A percentile compares a stretch with the other conserved stretches of the same genome.
Conservation (phyloP, 768 basidiomycete species). For the Termitomyces sp. region DNA sequence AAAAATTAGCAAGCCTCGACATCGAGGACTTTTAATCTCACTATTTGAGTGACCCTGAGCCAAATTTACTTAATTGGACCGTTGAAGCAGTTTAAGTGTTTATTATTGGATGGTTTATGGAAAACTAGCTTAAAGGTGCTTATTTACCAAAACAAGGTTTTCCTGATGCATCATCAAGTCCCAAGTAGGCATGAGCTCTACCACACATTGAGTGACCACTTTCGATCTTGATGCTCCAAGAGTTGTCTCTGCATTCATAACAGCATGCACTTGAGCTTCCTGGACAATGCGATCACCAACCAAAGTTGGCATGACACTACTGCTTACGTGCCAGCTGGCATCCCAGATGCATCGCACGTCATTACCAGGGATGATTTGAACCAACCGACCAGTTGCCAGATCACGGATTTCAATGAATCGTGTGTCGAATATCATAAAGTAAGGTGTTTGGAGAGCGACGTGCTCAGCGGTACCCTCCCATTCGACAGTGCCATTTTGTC, state of each 20-base stretch:
- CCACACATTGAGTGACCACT: constrained; percentile 68
- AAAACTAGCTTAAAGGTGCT: not conserved
- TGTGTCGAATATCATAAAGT: constrained; percentile 85
- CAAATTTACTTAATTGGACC: not conserved
- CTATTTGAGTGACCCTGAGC: not conserved
- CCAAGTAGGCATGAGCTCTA: constrained; percentile 78
- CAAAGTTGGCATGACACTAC: constrained; percentile 66
- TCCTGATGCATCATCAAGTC: no score
- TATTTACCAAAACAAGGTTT: not conserved
- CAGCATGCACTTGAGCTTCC: constrained; percentile 84
- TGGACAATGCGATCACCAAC: constrained; percentile 61
- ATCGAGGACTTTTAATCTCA: not conserved
- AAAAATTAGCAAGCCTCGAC: no score
- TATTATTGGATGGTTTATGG: not conserved
- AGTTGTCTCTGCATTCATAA: constrained; percentile 67
- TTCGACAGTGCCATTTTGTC: constrained; percentile 74
- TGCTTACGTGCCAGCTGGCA: constrained; percentile 57
- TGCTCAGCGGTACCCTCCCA: constrained; percentile 95
- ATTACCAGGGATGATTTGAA: constrained; percentile 81
- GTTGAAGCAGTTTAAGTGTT: not conserved
- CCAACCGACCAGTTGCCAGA: constrained; percentile 76
- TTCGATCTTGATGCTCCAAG: constrained; percentile 38
- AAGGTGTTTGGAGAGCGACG: constrained; percentile 88
- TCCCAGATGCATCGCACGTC: constrained; percentile 92
- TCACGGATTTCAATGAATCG: constrained; percentile 94